phyloP scores from a whole-genome alignment of 345 rosid genomes.

The Pseudoturritis turrita region DNA sequence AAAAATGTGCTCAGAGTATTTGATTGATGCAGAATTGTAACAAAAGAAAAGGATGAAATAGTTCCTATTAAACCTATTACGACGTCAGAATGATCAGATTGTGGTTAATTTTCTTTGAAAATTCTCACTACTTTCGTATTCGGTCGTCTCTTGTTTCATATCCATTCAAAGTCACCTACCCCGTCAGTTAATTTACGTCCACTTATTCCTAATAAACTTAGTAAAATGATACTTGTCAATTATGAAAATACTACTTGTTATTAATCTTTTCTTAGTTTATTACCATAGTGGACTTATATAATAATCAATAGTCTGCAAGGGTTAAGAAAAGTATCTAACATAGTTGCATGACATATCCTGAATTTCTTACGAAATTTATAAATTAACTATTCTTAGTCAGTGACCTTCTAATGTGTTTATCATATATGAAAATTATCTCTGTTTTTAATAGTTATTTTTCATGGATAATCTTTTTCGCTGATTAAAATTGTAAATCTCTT shows the following conservation, averaged over 20 bases:
- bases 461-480: background rate
- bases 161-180: slow-evolving; percentile 13
- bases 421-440: background rate
- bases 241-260: background rate
- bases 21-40: background rate
- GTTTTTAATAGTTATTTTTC: background rate
- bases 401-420: background rate
- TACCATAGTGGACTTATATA: background rate
- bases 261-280: background rate
- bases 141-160: slow-evolving; percentile 10
- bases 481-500: background rate
- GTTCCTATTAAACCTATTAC: background rate
- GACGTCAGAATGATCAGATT: slow-evolving; percentile 1
- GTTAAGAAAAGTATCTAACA: background rate
- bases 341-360: background rate
- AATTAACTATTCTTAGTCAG: background rate
- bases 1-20: background rate
- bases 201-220: background rate
- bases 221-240: background rate
- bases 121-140: slow-evolving; percentile 3
- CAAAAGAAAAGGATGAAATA: background rate
- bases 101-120: background rate
- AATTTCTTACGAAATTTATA: background rate
- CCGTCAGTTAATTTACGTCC: slow-evolving; percentile 12
- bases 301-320: background rate